Conservation (phyloP, 805 yeast genomes). For the Crinitomyces ghanaensis region DNA sequence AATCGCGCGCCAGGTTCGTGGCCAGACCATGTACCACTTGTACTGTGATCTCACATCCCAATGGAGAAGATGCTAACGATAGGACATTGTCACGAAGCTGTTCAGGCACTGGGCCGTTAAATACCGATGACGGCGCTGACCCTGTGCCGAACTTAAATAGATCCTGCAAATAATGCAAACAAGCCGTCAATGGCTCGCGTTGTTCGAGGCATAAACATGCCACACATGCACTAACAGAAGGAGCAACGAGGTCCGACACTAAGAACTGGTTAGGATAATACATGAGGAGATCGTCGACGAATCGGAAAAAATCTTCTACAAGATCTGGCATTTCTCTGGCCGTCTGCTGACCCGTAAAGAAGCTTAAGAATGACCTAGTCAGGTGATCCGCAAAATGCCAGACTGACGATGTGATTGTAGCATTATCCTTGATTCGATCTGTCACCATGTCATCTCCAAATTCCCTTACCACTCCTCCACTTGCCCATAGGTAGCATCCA, state of each 20-base stretch:
- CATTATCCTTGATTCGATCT: no score
- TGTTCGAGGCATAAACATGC: conserved; percentile 48
- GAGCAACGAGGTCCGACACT: conserved; percentile 27
- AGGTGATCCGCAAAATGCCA: conserved; percentile 69
- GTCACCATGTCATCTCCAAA: conserved; percentile 38
- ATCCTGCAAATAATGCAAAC: conserved; percentile 71
- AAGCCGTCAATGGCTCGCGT: conserved; percentile 56
- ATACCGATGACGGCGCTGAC: conserved; percentile 58
- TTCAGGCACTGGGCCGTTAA: conserved; percentile 39
- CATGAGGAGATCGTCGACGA: conserved; percentile 68
- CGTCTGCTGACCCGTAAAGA: conserved; percentile 34
- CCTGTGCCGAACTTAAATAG: conserved; percentile 75
- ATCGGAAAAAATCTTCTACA: conserved; percentile 76
- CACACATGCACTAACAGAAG: conserved; percentile 49
- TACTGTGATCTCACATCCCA: conserved; percentile 46
- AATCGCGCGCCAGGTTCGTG: conserved; percentile 57
- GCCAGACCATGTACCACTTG: conserved; percentile 56
- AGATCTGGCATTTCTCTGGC: conserved; percentile 46
- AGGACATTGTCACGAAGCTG: conserved; percentile 40
- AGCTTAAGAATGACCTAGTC: conserved; percentile 41
- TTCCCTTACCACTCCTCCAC: conserved; percentile 64
- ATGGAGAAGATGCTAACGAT: conserved; percentile 32
- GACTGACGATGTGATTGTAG: conserved; percentile 43
- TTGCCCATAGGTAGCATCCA: conserved; percentile 86
- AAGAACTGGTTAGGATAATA: conserved; percentile 52